These are phyloP conservation scores for Scopulariopsis brevicaulis DNA, from an alignment of 2,329 filamentous ascomycete species.

Conservation along the genomic window DNA sequence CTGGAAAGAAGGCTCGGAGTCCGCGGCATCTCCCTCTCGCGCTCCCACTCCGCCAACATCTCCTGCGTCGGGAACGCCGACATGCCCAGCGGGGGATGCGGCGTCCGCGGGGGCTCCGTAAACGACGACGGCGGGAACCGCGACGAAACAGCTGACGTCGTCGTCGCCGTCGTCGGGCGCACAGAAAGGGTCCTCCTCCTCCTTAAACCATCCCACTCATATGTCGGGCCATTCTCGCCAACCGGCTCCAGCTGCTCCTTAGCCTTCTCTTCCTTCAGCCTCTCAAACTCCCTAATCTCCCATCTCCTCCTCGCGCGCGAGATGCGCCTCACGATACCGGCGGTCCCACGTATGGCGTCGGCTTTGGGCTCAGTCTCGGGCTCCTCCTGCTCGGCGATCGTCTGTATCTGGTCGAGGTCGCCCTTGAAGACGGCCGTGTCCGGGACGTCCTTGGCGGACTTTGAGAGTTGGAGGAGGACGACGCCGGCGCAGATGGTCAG, in stretches of 20 bases:
- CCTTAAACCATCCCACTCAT: constrained; percentile 88
- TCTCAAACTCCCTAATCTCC: constrained; percentile 68
- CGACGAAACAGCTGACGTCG: background rate
- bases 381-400: constrained; percentile 89
- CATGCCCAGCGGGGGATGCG: constrained; percentile 77
- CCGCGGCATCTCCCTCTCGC: constrained; percentile 21
- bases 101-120: constrained; percentile 18
- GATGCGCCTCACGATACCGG: constrained; percentile 75
- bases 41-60: constrained; percentile 36
- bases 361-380: constrained; percentile 95
- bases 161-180: constrained; percentile 3
- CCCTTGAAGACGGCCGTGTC: constrained; percentile 86
- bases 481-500: constrained; percentile 89
- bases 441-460: constrained; percentile 94
- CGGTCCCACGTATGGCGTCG: constrained; percentile 85
- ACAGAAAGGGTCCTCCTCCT: constrained; percentile 48
- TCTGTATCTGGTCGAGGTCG: constrained; percentile 88
- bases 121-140: constrained; percentile 15
- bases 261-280: constrained; percentile 68
- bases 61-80: constrained; percentile 65
- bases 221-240: constrained; percentile 58
- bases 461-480: constrained; percentile 87
- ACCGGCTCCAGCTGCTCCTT: constrained; percentile 62
- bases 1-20: constrained; percentile 37
- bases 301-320: constrained; percentile 65